These are phyloP conservation scores for Ilyonectria robusta DNA, from an alignment of 2,329 filamentous ascomycete species.

Conservation along the genomic window DNA sequence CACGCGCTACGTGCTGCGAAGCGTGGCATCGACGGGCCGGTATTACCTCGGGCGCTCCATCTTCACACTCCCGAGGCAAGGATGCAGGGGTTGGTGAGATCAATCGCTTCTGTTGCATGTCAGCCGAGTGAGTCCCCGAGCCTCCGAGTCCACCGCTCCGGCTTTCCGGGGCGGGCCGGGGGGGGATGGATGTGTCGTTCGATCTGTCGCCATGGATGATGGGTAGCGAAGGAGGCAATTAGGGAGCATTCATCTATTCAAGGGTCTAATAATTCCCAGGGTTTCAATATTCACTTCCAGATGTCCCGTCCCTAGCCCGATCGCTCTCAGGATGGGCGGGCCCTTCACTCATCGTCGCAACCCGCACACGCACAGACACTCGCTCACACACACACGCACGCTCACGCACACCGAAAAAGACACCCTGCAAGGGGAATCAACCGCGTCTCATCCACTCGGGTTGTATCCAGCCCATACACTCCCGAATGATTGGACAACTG, in stretches of 20 bases:
- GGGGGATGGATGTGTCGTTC: background rate
- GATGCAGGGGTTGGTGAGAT: constrained; percentile 14
- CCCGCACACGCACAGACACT: background rate
- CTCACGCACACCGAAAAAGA: background rate
- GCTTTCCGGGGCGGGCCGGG: constrained; percentile 1
- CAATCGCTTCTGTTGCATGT: background rate
- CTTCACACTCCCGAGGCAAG: constrained; percentile 2
- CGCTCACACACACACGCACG: constrained; percentile 2
- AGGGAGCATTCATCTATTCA: too few relatives aligned
- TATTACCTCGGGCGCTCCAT: constrained; percentile 23
- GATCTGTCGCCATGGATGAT: background rate
- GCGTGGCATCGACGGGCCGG: constrained; percentile 3
- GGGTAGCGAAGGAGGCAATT: background rate
- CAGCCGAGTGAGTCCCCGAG: background rate
- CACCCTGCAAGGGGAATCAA: constrained; percentile 24
- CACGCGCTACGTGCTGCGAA: background rate
- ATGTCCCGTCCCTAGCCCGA: background rate
- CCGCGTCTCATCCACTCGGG: constrained; percentile 20
- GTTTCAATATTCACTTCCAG: background rate
- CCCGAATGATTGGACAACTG: constrained; percentile 10
- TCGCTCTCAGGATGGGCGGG: background rate
- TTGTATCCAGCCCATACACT: background rate
- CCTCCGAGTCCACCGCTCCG: background rate
- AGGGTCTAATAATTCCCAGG: background rate
- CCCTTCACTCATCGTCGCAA: background rate